A percentile compares a stretch with the other conserved stretches of the same genome.
Conservation (phyloP, 139 green algal genomes). For the Spirogloea muscicola region DNA sequence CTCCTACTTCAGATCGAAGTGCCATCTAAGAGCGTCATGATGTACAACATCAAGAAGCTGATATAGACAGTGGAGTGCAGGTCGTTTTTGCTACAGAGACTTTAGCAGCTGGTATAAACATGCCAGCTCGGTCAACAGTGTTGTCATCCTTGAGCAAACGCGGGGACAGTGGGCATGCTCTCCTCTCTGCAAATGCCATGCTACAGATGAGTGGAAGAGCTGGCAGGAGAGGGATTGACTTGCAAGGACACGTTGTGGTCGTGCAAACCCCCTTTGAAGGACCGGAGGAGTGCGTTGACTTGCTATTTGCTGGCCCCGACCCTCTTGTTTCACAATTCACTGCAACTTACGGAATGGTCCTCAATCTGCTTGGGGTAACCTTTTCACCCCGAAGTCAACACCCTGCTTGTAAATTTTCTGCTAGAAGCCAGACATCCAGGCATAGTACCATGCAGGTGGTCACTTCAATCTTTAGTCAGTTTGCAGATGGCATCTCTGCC, state of each 20-base stretch:
- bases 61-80: conserved; percentile 42
- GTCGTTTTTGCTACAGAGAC: conserved; percentile 95
- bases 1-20: too few species aligned
- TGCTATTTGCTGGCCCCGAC: conserved; percentile 38
- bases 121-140: conserved; percentile 77
- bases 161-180: conserved; percentile 18
- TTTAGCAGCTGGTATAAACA: conserved; percentile 96
- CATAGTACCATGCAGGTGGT: too few species aligned
- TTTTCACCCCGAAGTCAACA: too few species aligned
- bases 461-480: too few species aligned
- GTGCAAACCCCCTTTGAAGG: conserved; percentile 52
- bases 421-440: too few species aligned
- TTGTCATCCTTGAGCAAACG: conserved; percentile 46
- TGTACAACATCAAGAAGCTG: neutral
- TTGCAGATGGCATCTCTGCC: too few species aligned
- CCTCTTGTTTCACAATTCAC: conserved; percentile 51
- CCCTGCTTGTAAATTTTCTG: too few species aligned
- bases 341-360: conserved; percentile 51
- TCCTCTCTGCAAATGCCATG: conserved; percentile 44
- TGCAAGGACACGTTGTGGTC: conserved; percentile 37
- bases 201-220: conserved; percentile 52
- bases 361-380: conserved; percentile 48
- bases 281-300: conserved; percentile 20
- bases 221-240: conserved; percentile 40
- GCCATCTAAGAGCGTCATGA: too few species aligned